A percentile compares a stretch with the other conserved stretches of the same genome.
Evolutionary conservation across 2,329 filamentous ascomycete genomes (phyloP).

Genomic region (Colletotrichum sp.): DNA sequence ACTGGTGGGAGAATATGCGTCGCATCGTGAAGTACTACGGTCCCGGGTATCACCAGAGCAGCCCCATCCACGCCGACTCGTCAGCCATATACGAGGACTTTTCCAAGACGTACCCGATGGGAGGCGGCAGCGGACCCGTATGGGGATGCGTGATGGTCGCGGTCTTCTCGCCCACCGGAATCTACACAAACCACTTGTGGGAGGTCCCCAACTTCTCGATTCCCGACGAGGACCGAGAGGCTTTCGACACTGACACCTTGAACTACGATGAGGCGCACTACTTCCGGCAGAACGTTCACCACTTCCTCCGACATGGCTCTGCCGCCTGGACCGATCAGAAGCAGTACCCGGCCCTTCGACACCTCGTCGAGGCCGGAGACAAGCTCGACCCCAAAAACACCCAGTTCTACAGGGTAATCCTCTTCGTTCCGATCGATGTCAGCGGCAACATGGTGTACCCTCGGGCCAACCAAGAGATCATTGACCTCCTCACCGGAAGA

Average conservation of each 20-base stretch:
- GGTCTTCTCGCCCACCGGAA: slow-evolving; percentile 4
- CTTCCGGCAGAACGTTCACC: slow-evolving; percentile 6
- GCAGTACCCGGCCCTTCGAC: background rate
- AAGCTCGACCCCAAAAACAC: background rate
- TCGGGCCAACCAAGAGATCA: background rate
- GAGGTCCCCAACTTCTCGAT: slow-evolving; percentile 18
- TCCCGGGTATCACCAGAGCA: background rate
- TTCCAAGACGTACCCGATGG: background rate
- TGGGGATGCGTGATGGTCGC: slow-evolving; percentile 22
- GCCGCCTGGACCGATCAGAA: background rate
- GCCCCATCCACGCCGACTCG: background rate
- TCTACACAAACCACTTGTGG: slow-evolving; percentile 23
- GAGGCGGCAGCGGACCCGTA: slow-evolving; percentile 17
- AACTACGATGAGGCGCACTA: background rate
- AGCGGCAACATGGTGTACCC: background rate
- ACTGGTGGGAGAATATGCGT: slow-evolving; percentile 23
- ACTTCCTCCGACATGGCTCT: slow-evolving; percentile 1
- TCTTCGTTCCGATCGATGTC: background rate
- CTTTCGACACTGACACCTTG: background rate
- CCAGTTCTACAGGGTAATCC: slow-evolving; percentile 9
- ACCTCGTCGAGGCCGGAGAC: background rate
- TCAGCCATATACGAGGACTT: background rate
- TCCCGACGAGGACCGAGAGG: background rate
- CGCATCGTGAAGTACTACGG: slow-evolving; percentile 11
- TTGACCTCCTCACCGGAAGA: background rate